These are phyloP conservation scores for Chenopodium berlandieri DNA, from an alignment of 148 eudicot genomes.

Conservation along the genomic window DNA sequence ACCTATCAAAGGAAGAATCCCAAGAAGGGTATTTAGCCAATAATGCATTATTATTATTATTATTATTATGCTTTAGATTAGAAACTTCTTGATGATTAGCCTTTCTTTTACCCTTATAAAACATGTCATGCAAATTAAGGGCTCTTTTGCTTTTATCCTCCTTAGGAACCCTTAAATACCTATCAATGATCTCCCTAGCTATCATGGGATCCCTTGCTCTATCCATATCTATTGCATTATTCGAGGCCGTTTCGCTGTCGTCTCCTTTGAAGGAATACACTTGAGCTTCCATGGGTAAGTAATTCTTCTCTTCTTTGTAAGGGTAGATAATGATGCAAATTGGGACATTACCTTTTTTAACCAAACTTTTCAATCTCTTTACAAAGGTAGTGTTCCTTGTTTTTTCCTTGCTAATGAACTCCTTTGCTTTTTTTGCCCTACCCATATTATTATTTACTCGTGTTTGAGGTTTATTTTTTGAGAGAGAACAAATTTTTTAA, in stretches of 20 bases:
- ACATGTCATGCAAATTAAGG: slow-evolving; percentile 22
- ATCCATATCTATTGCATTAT: not conserved
- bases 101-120: slow-evolving; percentile 28
- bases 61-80: slow-evolving; percentile 18
- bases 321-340: slow-evolving; percentile 33
- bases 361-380: slow-evolving; percentile 30
- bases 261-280: slow-evolving; percentile 18
- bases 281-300: slow-evolving; percentile 12
- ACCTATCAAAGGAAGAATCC: slow-evolving; percentile 11
- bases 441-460: slow-evolving; percentile 20
- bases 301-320: slow-evolving; percentile 15
- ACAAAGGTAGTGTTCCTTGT: slow-evolving; percentile 21
- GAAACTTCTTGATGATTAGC: slow-evolving; percentile 22
- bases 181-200: slow-evolving; percentile 20
- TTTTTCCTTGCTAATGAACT: slow-evolving; percentile 30
- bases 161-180: slow-evolving; percentile 21
- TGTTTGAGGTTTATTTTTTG: not conserved
- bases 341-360: slow-evolving; percentile 31
- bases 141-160: slow-evolving; percentile 18
- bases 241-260: not conserved
- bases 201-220: not conserved
- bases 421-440: slow-evolving; percentile 32
- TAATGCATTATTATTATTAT: not conserved
- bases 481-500: not conserved
- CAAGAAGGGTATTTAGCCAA: slow-evolving; percentile 20